These are phyloP conservation scores for Daldinia vernicosa DNA, from an alignment of 495 filamentous ascomycete genomes.

Conservation along the genomic window DNA sequence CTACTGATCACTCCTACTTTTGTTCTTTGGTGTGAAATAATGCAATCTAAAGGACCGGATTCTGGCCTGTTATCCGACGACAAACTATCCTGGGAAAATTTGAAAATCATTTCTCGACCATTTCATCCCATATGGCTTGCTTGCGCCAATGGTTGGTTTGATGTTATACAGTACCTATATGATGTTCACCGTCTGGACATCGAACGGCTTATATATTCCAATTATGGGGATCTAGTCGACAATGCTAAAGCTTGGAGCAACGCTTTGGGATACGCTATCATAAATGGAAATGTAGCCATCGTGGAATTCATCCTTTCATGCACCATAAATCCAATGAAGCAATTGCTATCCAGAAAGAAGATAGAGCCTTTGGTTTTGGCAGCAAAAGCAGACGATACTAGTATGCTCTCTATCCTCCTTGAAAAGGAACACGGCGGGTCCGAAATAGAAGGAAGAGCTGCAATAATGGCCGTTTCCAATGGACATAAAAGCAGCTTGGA, in stretches of 20 bases:
- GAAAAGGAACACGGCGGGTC: not conserved
- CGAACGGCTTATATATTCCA: not conserved
- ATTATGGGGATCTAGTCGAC: not conserved
- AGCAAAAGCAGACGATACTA: not conserved
- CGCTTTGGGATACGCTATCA: not conserved
- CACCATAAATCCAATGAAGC: not conserved
- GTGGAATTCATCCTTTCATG: not conserved
- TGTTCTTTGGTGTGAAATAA: not conserved
- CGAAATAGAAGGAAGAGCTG: not conserved
- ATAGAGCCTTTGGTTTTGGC: not conserved
- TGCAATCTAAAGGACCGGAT: not conserved
- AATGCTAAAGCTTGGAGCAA: not conserved
- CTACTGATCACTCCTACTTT: not conserved
- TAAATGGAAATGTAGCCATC: not conserved
- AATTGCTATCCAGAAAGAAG: not conserved
- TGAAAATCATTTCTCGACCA: not conserved
- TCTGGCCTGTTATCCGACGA: not conserved
- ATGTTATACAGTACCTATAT: not conserved
- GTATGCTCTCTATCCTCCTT: not conserved
- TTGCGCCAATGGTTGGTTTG: not conserved
- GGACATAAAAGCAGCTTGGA: not conserved
- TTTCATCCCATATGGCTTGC: not conserved
- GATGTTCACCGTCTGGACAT: not conserved
- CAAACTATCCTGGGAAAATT: not conserved
- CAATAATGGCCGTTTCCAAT: not conserved